Percentiles rank a stretch among this genome's conserved stretches.
phyloP scores from a whole-genome alignment of 2,329 filamentous ascomycete genomes.

The Xylaria sp. region DNA sequence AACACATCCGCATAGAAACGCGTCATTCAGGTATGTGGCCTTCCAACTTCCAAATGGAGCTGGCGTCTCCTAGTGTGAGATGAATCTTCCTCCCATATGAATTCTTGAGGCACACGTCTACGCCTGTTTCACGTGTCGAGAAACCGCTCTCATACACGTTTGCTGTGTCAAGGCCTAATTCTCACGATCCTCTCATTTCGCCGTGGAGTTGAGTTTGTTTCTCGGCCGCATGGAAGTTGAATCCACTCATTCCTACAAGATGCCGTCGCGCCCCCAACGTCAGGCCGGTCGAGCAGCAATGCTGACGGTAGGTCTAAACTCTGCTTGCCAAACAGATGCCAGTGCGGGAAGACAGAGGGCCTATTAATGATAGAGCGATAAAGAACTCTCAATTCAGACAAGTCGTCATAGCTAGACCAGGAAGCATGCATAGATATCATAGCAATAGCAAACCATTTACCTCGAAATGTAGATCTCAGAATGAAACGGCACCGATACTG shows the following conservation, averaged over 20 bases:
- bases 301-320: no score
- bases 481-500: constrained; percentile 53
- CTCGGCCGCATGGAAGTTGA: background rate
- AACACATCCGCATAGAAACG: background rate
- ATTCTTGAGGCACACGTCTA: background rate
- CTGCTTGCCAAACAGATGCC: no score
- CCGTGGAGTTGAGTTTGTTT: background rate
- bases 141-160: background rate
- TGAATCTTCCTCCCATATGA: background rate
- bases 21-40: background rate
- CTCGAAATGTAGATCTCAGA: constrained; percentile 52
- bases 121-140: constrained; percentile 13
- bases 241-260: background rate
- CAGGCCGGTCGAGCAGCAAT: background rate
- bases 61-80: background rate
- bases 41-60: background rate
- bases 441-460: background rate
- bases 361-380: background rate
- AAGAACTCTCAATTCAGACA: background rate
- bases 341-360: background rate
- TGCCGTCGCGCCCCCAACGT: background rate
- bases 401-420: background rate
- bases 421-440: background rate
- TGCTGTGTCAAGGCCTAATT: background rate
- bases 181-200: background rate